These are phyloP conservation scores for Mucor mucedo DNA, from an alignment of 371 early-diverging fungal genomes.

Conservation along the genomic window DNA sequence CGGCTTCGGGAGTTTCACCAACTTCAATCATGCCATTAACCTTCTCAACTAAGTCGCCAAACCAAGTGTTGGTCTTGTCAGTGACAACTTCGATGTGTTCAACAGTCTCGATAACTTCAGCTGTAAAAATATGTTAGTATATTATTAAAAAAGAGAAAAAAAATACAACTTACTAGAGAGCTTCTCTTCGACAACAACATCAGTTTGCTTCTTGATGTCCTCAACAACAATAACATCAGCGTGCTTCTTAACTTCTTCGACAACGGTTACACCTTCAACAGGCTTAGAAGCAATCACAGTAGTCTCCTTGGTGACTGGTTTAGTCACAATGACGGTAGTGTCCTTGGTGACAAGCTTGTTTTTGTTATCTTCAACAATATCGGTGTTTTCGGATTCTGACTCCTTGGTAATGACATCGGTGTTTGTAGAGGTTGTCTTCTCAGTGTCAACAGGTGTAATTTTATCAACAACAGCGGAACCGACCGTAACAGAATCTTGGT, in stretches of 20 bases:
- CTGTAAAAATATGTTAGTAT: background rate
- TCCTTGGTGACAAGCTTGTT: slow-evolving; percentile 1
- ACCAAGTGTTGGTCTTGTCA: slow-evolving; percentile 11
- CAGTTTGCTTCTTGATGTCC: background rate
- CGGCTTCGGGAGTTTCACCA: slow-evolving; percentile 3
- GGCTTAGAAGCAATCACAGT: background rate
- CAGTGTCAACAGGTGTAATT: background rate
- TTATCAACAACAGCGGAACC: slow-evolving; percentile 2
- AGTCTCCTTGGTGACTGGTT: background rate
- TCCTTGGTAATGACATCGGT: background rate
- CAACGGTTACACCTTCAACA: background rate
- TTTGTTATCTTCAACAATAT: too few relatives aligned
- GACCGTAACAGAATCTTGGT: too few relatives aligned
- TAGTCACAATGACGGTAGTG: background rate
- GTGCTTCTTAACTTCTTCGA: too few relatives aligned
- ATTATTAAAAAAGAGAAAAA: background rate
- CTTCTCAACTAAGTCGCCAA: slow-evolving; percentile 17
- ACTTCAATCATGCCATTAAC: slow-evolving; percentile 4
- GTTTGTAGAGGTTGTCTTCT: too few relatives aligned
- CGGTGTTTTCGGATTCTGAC: too few relatives aligned
- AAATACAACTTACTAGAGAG: too few relatives aligned
- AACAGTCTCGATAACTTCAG: background rate
- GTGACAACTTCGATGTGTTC: background rate
- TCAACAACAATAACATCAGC: too few relatives aligned
- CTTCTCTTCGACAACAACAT: too few relatives aligned